phyloP scores from a whole-genome alignment of 148 eudicot genomes.

The Nyssa sinensis region DNA sequence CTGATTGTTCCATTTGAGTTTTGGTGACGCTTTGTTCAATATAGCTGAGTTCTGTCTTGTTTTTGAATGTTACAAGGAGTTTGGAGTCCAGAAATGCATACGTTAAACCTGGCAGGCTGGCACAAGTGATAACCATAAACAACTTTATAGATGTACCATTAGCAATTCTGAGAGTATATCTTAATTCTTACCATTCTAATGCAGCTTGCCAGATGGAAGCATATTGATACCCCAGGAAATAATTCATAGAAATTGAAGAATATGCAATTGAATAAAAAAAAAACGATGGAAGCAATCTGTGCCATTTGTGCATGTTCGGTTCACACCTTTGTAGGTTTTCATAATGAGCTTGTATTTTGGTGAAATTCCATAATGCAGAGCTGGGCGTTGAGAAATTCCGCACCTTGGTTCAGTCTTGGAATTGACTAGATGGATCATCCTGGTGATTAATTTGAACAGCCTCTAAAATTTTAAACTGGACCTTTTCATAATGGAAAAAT shows the following conservation, averaged over 20 bases:
- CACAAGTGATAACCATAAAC: background rate
- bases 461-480: too few relatives aligned
- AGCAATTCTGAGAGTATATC: background rate
- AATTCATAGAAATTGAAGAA: too few relatives aligned
- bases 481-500: too few relatives aligned
- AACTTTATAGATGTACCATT: background rate
- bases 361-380: background rate
- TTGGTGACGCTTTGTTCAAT: background rate
- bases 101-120: background rate
- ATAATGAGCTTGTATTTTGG: background rate
- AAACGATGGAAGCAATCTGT: background rate
- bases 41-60: constrained; percentile 7
- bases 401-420: too few relatives aligned
- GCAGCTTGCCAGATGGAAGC: background rate
- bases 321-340: background rate
- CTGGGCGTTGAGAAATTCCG: too few relatives aligned
- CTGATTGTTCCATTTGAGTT: background rate
- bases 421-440: too few relatives aligned
- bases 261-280: too few relatives aligned
- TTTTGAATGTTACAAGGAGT: background rate
- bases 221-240: too few relatives aligned
- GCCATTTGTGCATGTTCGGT: background rate
- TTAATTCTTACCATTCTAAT: background rate
- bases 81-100: background rate
- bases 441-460: too few relatives aligned